Conservation (phyloP, 306 rosid species). For the Macrotyloma uniflorum region DNA sequence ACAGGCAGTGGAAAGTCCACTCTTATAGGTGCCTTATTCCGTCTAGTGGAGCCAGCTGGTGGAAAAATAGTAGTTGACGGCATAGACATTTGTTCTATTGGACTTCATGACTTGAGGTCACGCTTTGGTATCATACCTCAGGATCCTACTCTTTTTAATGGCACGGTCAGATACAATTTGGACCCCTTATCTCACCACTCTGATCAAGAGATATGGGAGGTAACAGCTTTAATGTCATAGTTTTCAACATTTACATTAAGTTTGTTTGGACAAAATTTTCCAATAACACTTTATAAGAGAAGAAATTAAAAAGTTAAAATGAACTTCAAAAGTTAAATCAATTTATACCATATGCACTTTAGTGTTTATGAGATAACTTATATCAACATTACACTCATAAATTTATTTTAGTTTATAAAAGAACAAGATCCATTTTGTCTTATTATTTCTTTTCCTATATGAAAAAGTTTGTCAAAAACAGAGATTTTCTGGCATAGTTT, state of each 20-base stretch:
- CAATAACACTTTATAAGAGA: background rate
- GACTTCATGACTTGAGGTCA: constrained; percentile 86
- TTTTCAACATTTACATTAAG: background rate
- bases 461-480: background rate
- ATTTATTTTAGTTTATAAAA: background rate
- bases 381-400: background rate
- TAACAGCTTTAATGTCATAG: constrained; percentile 18
- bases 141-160: constrained; percentile 89
- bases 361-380: background rate
- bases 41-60: constrained; percentile 71
- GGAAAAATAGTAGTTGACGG: constrained; percentile 72
- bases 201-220: constrained; percentile 88
- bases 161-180: constrained; percentile 76
- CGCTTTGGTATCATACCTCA: constrained; percentile 79
- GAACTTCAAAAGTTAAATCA: background rate
- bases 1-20: constrained; percentile 91
- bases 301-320: background rate
- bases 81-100: constrained; percentile 70
- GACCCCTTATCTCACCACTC: constrained; percentile 70
- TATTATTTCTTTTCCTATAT: background rate
- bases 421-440: background rate
- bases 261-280: background rate
- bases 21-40: constrained; percentile 71
- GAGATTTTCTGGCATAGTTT: background rate
- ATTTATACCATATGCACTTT: background rate